Base-by-base conservation (phyloP, 2,329 filamentous ascomycete species). In the Pseudocercospora cruenta region DNA sequence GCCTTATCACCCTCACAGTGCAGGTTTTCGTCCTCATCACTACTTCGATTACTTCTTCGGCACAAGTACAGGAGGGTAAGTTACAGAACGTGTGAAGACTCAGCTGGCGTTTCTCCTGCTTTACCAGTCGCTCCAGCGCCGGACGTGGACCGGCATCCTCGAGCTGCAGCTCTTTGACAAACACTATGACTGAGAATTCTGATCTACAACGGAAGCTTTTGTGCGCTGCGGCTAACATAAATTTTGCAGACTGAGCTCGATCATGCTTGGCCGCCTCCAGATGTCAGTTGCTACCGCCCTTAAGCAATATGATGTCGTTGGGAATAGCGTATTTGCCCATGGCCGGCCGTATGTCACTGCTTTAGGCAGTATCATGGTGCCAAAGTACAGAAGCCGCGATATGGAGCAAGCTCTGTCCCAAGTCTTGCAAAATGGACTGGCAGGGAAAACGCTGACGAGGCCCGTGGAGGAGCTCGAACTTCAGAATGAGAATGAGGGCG, bases 11-110 rank as follows among this genome's bases (percentile, higher is more conserved):
- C 6, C 36, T n/a, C n/a, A 16, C 36, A 7, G n/a, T n/a, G 14
- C 36, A 6, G 36, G 14, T 14, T 39, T 39, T 39, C 36, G 36
- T 39, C 36, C 36, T n/a, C 36, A 39, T n/a, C 36, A 73, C 39
- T 73, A 72, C 49, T 67, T 73, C 14, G 71, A 73, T 45, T 73
- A 71, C 53, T 59, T 69, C 24, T 62, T 60, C 4, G 71, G 71
- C 2, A 72, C 71, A 0, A 71, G 69, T 43, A 72, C 70, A 3
- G 70, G 71, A 19, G 71, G 69, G 59, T 65, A 33, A 55, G 65
- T 39, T 5, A 16, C 16, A 39, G 4, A 6, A 9, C 36, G 14
- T n/a, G 4, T 10, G 8, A 9, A 5, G 36, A n/a, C 12, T 12
- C 6, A 5, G 3, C 9, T 16, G 33, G 33, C 33, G 7, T 9